These are phyloP conservation scores for Chlamydomonas sphaeroides DNA, from an alignment of 139 green algal species.

Conservation along the genomic window DNA sequence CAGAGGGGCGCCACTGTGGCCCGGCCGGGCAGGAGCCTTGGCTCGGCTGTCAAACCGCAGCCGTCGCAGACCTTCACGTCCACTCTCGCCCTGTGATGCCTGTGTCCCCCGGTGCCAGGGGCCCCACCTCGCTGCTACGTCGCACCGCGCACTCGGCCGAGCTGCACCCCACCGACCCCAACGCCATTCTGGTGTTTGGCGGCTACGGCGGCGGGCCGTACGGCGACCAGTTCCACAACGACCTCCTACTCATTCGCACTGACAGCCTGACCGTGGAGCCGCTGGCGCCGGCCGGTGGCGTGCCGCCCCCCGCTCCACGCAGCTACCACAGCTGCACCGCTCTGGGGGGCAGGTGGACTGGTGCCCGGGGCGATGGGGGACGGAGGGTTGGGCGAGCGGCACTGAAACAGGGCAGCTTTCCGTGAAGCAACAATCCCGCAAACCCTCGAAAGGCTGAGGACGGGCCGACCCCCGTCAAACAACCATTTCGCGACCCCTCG, in stretches of 20 bases:
- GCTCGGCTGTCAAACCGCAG: no score
- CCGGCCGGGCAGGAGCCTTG: no score
- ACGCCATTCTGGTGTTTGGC: slow-evolving; percentile 17
- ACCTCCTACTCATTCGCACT: slow-evolving; percentile 4
- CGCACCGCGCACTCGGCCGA: slow-evolving; percentile 29
- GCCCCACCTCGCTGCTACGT: background rate
- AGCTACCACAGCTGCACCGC: slow-evolving; percentile 32
- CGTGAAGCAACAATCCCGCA: no score
- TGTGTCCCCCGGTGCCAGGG: background rate
- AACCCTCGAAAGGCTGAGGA: no score
- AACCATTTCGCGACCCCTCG: no score
- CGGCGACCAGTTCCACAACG: slow-evolving; percentile 4
- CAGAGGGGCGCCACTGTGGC: no score
- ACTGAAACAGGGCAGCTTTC: no score
- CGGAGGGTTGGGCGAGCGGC: no score
- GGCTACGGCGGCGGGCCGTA: slow-evolving; percentile 6
- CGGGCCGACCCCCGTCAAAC: no score
- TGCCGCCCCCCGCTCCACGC: slow-evolving; percentile 1
- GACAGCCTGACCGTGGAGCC: slow-evolving; percentile 2
- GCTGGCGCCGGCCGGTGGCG: background rate
- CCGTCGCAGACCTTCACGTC: no score
- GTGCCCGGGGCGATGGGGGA: no score
- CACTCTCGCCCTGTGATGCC: no score
- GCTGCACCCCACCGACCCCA: slow-evolving; percentile 22
- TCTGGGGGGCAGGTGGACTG: slow-evolving; percentile 16